Evolutionary conservation across 148 eudicot species (phyloP).

Genomic region (Fagopyrum homotropicum): DNA sequence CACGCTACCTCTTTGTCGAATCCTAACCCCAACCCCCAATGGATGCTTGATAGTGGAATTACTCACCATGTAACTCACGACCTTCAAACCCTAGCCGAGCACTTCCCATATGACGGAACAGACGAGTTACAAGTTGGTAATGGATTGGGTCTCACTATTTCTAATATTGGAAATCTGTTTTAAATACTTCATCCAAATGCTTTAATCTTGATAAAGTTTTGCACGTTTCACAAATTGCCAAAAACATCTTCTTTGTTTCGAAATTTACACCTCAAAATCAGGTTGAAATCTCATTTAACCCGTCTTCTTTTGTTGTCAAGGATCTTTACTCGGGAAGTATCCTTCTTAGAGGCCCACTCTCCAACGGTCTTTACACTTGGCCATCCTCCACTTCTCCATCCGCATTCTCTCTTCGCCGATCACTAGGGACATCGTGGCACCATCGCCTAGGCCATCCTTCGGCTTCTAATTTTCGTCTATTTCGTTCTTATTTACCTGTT

Average conservation of each 20-base stretch:
- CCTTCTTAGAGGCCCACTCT: not conserved
- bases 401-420: not conserved
- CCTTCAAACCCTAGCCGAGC: not conserved
- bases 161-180: not conserved
- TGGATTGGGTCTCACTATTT: not conserved
- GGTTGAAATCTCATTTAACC: not conserved
- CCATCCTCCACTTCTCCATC: no score
- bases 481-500: not conserved
- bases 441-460: slow-evolving; percentile 19
- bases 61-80: not conserved
- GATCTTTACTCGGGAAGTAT: not conserved
- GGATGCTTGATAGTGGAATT: not conserved
- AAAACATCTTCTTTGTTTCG: slow-evolving; percentile 15
- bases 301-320: not conserved
- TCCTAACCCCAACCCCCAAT: not conserved
- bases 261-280: slow-evolving; percentile 8
- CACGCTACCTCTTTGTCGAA: not conserved
- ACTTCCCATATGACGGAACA: not conserved
- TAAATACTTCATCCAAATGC: not conserved
- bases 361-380: not conserved
- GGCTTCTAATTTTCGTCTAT: not conserved
- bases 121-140: not conserved
- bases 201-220: slow-evolving; percentile 12
- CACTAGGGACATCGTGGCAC: not conserved
- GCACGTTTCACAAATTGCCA: slow-evolving; percentile 9